phyloP scores from a whole-genome alignment of 129 eudicot genomes.

The Lactuca saligna region DNA sequence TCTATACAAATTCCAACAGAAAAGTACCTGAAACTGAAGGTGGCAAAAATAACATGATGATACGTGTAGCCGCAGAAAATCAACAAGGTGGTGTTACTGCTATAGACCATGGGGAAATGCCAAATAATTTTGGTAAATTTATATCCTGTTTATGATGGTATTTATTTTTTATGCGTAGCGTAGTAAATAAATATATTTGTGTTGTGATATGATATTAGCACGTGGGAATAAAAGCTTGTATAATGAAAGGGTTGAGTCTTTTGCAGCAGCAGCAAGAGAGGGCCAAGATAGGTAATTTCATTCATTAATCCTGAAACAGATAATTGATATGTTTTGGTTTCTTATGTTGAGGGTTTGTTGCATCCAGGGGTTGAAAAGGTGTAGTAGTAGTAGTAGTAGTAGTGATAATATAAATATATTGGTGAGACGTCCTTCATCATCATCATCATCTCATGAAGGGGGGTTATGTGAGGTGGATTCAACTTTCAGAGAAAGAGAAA shows the following conservation, averaged over 20 bases:
- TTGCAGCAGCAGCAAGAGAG: conserved; percentile 12
- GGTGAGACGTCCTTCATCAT: too few relatives aligned
- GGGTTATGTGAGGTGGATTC: conserved; percentile 13
- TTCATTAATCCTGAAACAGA: not conserved
- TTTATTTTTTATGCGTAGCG: not conserved
- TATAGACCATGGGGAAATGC: conserved; percentile 38
- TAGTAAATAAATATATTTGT: not conserved
- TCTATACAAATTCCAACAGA: too few relatives aligned
- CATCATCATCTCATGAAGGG: not conserved
- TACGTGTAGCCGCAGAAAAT: conserved; percentile 37
- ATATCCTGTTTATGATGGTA: not conserved
- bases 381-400: too few relatives aligned
- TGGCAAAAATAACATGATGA: conserved; percentile 19
- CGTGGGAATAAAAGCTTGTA: conserved; percentile 47
- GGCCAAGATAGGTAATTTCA: conserved; percentile 49
- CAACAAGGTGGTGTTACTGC: conserved; percentile 47
- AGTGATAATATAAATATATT: too few relatives aligned
- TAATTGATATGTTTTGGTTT: not conserved
- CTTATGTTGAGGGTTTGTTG: not conserved
- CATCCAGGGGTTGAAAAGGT: conserved; percentile 29
- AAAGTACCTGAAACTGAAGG: too few relatives aligned
- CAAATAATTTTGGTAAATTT: conserved; percentile 28
- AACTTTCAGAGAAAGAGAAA: conserved; percentile 29
- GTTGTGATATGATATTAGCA: conserved; percentile 16
- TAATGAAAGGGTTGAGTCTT: conserved; percentile 43